Percentiles rank a stretch among this genome's conserved stretches.
phyloP scores from a whole-genome alignment of 73 alveolate genomes.

The Paramecium sexaurelia region DNA sequence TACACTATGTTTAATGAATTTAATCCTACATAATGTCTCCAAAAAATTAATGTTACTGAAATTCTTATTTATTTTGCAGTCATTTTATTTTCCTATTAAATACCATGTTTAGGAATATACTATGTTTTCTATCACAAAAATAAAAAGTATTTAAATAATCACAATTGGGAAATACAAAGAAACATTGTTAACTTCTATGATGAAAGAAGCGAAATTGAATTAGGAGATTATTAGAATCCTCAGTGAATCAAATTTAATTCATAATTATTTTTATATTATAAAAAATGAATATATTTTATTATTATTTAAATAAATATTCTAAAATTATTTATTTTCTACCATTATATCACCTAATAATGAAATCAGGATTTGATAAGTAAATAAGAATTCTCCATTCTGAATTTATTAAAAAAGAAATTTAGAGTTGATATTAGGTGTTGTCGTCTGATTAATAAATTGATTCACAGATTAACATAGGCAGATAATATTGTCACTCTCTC shows the following conservation, averaged over 20 bases:
- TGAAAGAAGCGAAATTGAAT: slow-evolving; percentile 28
- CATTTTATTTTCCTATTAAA: not conserved
- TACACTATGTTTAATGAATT: not conserved
- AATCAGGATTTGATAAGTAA: no score
- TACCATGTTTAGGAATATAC: slow-evolving; percentile 9
- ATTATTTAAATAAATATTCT: no score
- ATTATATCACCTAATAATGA: no score
- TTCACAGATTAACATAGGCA: no score
- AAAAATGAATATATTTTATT: no score
- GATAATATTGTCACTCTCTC: no score
- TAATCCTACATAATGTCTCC: not conserved
- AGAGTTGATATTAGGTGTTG: not conserved
- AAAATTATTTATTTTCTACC: no score
- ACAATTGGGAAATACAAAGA: not conserved
- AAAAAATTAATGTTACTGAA: not conserved
- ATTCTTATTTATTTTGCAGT: not conserved
- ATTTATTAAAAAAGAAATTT: not conserved
- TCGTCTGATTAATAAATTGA: no score
- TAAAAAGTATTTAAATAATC: slow-evolving; percentile 32
- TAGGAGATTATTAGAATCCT: not conserved
- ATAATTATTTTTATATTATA: not conserved
- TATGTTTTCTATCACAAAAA: slow-evolving; percentile 29
- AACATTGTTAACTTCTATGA: slow-evolving; percentile 18
- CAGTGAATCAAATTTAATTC: not conserved
- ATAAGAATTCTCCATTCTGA: no score